phyloP scores from a whole-genome alignment of 2,329 filamentous ascomycete genomes.

The Paramyrothecium roridum region DNA sequence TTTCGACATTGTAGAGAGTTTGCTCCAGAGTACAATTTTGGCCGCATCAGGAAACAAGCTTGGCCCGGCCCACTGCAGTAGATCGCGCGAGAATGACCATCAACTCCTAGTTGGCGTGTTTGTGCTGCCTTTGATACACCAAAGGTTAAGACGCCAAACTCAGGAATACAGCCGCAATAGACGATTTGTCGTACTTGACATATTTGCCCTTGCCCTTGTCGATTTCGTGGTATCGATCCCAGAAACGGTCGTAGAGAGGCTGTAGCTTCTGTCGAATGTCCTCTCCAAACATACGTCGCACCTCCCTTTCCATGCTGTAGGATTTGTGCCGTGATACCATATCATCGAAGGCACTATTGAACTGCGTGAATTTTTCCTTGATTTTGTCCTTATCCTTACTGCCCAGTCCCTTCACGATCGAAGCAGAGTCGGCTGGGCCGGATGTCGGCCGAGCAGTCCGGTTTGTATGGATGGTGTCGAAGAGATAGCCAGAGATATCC shows the following conservation, averaged over 20 bases:
- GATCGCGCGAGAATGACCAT: neutral
- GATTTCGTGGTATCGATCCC: conserved; percentile 95
- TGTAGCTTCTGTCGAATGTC: conserved; percentile 92
- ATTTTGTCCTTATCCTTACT: conserved; percentile 95
- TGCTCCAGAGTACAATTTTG: no score
- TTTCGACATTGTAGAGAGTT: no score
- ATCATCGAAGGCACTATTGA: conserved; percentile 89
- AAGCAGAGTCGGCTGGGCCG: conserved; percentile 73
- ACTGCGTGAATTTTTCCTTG: conserved; percentile 91
- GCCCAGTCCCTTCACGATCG: conserved; percentile 77
- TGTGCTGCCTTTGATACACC: neutral
- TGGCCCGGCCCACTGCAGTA: neutral
- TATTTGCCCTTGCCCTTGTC: conserved; percentile 98
- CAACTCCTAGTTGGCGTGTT: neutral
- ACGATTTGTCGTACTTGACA: conserved; percentile 91
- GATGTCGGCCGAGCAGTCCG: conserved; percentile 70
- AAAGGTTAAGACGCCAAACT: conserved; percentile 36
- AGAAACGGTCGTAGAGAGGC: conserved; percentile 91
- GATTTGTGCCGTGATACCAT: conserved; percentile 78
- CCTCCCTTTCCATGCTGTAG: conserved; percentile 87
- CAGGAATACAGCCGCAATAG: conserved; percentile 65
- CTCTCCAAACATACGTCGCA: conserved; percentile 72
- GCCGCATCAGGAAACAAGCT: no score
- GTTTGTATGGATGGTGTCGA: conserved; percentile 91
- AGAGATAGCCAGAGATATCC: conserved; percentile 78